phyloP scores from a whole-genome alignment of 495 filamentous ascomycete species.

The Penicillium waksmanii region DNA sequence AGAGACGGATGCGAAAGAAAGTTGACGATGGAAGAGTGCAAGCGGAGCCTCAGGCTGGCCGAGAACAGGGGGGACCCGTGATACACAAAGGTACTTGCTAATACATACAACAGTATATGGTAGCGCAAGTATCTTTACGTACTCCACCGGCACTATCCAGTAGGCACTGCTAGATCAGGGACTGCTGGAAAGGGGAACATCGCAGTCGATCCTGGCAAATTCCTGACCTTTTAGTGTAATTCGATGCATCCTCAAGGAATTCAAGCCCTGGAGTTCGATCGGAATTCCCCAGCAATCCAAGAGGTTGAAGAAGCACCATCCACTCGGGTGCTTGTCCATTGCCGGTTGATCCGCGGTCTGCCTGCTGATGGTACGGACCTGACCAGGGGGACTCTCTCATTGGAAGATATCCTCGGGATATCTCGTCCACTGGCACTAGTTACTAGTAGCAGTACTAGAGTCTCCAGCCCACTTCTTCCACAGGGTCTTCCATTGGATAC shows the following conservation, averaged over 20 bases:
- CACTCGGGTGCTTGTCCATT: slow-evolving; percentile 32
- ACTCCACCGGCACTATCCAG: no score
- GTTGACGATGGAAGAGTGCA: slow-evolving; percentile 18
- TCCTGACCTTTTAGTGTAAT: slow-evolving; percentile 17
- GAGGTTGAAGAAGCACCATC: slow-evolving; percentile 10
- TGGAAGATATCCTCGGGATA: slow-evolving; percentile 2
- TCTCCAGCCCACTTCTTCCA: no score
- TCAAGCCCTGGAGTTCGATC: slow-evolving; percentile 6
- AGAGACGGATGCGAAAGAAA: slow-evolving; percentile 28
- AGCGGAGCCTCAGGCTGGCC: slow-evolving; percentile 35
- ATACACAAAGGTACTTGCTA: not conserved
- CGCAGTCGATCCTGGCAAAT: slow-evolving; percentile 13
- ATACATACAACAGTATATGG: not conserved
- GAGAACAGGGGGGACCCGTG: slow-evolving; percentile 20
- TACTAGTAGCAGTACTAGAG: no score
- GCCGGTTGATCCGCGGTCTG: slow-evolving; percentile 23
- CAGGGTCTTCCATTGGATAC: no score
- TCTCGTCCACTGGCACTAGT: not conserved
- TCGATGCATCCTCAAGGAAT: slow-evolving; percentile 10
- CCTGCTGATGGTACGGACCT: not conserved
- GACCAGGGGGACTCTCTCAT: slow-evolving; percentile 9
- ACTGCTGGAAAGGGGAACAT: slow-evolving; percentile 1
- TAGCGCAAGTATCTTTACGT: not conserved
- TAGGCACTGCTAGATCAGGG: not conserved
- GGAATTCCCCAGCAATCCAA: slow-evolving; percentile 10